Conservation (phyloP, 2,329 filamentous ascomycete species). For the Colletotrichum tanaceti region DNA sequence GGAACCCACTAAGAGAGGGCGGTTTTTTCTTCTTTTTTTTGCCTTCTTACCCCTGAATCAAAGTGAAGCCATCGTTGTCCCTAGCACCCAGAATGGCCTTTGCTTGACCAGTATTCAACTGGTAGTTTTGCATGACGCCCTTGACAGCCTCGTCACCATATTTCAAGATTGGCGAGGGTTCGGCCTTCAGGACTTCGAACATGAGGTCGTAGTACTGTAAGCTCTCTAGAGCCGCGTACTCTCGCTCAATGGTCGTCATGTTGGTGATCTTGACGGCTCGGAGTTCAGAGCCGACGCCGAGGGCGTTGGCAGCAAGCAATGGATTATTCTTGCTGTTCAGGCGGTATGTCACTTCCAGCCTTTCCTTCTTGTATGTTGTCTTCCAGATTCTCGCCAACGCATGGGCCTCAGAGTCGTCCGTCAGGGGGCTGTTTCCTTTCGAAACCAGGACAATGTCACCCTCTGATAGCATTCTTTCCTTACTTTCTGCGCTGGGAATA, state of each 20-base stretch:
- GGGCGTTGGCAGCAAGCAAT: constrained; percentile 61
- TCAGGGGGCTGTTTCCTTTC: constrained; percentile 76
- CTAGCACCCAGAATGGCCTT: constrained; percentile 91
- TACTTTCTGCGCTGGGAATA: constrained; percentile 76
- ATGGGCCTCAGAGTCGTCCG: constrained; percentile 73
- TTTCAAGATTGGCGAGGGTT: constrained; percentile 86
- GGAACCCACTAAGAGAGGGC: constrained; percentile 25
- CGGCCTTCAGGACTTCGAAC: constrained; percentile 88
- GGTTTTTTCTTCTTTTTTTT: background rate
- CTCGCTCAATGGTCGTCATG: constrained; percentile 93
- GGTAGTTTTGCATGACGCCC: constrained; percentile 79
- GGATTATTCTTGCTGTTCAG: constrained; percentile 76
- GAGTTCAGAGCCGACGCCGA: constrained; percentile 77
- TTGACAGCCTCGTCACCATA: constrained; percentile 81
- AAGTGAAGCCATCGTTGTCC: constrained; percentile 95
- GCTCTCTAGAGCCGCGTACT: constrained; percentile 91
- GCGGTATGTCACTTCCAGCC: constrained; percentile 86
- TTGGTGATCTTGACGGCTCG: constrained; percentile 88
- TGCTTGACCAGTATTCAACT: constrained; percentile 88
- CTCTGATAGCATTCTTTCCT: constrained; percentile 79
- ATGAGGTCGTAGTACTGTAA: constrained; percentile 96
- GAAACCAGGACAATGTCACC: constrained; percentile 92
- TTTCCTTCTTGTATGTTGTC: constrained; percentile 82
- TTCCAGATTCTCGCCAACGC: constrained; percentile 88
- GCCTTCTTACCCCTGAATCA: constrained; percentile 83